phyloP scores from a whole-genome alignment of 805 yeast species.

The Pichia ethanolica region DNA sequence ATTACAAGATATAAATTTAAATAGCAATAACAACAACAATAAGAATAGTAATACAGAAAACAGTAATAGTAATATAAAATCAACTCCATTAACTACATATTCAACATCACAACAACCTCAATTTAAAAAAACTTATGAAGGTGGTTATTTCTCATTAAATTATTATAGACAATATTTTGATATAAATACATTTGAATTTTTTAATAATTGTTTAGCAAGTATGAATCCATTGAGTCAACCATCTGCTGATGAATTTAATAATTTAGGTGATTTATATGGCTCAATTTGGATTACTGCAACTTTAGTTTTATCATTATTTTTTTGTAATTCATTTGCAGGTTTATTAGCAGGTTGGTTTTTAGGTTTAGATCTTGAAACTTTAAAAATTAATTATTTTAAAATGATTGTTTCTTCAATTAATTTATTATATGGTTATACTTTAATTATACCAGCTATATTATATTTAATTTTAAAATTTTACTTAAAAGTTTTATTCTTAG shows the following conservation, averaged over 20 bases:
- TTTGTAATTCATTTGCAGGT: slow-evolving; percentile 64
- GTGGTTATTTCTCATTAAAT: slow-evolving; percentile 46
- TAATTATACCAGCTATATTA: slow-evolving; percentile 51
- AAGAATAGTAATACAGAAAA: too few species aligned
- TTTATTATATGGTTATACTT: slow-evolving; percentile 69
- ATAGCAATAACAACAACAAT: too few species aligned
- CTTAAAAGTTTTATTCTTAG: slow-evolving; percentile 41
- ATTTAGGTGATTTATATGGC: slow-evolving; percentile 70
- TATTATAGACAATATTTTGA: slow-evolving; percentile 65
- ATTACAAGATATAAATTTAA: not conserved
- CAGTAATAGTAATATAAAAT: not conserved
- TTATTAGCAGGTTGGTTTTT: slow-evolving; percentile 44
- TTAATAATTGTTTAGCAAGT: slow-evolving; percentile 44
- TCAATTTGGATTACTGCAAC: slow-evolving; percentile 89
- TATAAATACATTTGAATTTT: slow-evolving; percentile 57
- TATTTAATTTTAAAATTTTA: slow-evolving; percentile 46
- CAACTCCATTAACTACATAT: not conserved
- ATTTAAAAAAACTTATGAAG: slow-evolving; percentile 27
- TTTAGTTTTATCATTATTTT: slow-evolving; percentile 64
- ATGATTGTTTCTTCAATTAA: slow-evolving; percentile 61
- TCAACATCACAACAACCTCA: not conserved
- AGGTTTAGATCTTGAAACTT: slow-evolving; percentile 31
- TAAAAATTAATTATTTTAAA: slow-evolving; percentile 47
- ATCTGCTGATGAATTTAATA: slow-evolving; percentile 31
- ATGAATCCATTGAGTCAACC: slow-evolving; percentile 44